phyloP scores from a whole-genome alignment of 2,329 filamentous ascomycete genomes.

The Chalara sp. region DNA sequence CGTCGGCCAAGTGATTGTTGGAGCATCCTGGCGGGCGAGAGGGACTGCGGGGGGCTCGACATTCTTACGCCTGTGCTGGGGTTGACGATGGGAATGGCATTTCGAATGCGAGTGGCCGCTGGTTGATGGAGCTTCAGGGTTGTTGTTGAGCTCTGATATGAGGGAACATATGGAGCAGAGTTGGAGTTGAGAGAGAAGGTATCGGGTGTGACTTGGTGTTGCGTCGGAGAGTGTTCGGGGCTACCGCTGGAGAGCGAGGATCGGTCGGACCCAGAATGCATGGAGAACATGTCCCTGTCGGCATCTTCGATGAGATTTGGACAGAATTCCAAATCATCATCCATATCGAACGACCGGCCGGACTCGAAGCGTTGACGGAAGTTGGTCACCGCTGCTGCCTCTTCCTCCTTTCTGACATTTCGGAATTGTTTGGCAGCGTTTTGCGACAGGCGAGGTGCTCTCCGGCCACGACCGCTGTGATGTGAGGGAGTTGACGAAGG shows the following conservation, averaged over 20 bases:
- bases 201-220: slow-evolving; percentile 67
- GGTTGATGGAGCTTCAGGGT: slow-evolving; percentile 85
- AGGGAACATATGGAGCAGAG: slow-evolving; percentile 59
- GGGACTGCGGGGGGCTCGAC: slow-evolving; percentile 76
- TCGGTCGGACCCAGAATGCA: slow-evolving; percentile 83
- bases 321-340: slow-evolving; percentile 95
- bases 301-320: slow-evolving; percentile 79
- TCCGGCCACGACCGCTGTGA: slow-evolving; percentile 75
- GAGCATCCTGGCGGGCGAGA: slow-evolving; percentile 57
- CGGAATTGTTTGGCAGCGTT: slow-evolving; percentile 74
- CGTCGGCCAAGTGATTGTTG: slow-evolving; percentile 21
- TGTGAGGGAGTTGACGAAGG: slow-evolving; percentile 46
- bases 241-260: slow-evolving; percentile 94
- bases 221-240: slow-evolving; percentile 83
- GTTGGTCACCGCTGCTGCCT: slow-evolving; percentile 65
- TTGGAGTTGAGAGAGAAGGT: slow-evolving; percentile 67
- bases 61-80: slow-evolving; percentile 83
- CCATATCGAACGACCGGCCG: slow-evolving; percentile 87
- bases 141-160: slow-evolving; percentile 58
- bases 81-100: slow-evolving; percentile 97
- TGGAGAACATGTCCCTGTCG: slow-evolving; percentile 82
- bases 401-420: slow-evolving; percentile 81
- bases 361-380: slow-evolving; percentile 89
- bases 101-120: slow-evolving; percentile 79
- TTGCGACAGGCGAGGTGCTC: slow-evolving; percentile 76